Evolutionary conservation across 768 basidiomycete genomes (phyloP).

Genomic region (Russula sp.): DNA sequence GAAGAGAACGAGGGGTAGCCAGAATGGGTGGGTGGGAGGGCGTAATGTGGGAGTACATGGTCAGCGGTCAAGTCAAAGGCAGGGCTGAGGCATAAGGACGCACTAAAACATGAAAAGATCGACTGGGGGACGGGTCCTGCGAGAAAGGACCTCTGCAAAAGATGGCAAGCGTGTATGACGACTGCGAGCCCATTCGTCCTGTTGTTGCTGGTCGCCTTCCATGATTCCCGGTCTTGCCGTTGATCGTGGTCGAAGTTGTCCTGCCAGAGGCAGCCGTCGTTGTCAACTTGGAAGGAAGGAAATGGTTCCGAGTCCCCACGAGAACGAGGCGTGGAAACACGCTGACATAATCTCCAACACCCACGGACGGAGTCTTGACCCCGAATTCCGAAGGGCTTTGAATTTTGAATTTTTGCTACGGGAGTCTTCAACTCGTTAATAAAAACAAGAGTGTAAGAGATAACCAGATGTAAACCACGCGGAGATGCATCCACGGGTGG

Average conservation of each 20-base stretch:
- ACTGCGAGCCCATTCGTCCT: slow-evolving; percentile 69
- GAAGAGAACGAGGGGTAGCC: neutral
- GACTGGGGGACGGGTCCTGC: slow-evolving; percentile 88
- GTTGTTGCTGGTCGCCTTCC: slow-evolving; percentile 34
- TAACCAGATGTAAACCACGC: neutral
- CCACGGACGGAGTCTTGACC: neutral
- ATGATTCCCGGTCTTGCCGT: slow-evolving; percentile 23
- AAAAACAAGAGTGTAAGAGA: neutral
- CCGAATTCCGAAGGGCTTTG: too few species aligned
- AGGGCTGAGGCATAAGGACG: slow-evolving; percentile 34
- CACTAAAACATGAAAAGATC: slow-evolving; percentile 99
- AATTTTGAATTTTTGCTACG: neutral
- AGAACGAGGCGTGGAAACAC: slow-evolving; percentile 4
- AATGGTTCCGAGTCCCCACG: neutral
- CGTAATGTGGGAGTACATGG: neutral
- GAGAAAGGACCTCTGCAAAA: slow-evolving; percentile 84
- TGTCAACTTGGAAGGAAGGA: neutral
- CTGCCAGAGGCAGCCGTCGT: neutral
- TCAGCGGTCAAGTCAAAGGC: slow-evolving; percentile 13
- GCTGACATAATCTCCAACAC: slow-evolving; percentile 18
- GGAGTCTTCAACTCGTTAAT: neutral
- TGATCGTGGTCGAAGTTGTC: slow-evolving; percentile 2
- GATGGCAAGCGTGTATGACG: slow-evolving; percentile 78
- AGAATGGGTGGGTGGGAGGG: neutral
- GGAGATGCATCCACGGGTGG: neutral